Evolutionary conservation across 306 rosid genomes (phyloP), one percentile per base, ranked within the genome.

Genomic region (Vicia faba): DNA sequence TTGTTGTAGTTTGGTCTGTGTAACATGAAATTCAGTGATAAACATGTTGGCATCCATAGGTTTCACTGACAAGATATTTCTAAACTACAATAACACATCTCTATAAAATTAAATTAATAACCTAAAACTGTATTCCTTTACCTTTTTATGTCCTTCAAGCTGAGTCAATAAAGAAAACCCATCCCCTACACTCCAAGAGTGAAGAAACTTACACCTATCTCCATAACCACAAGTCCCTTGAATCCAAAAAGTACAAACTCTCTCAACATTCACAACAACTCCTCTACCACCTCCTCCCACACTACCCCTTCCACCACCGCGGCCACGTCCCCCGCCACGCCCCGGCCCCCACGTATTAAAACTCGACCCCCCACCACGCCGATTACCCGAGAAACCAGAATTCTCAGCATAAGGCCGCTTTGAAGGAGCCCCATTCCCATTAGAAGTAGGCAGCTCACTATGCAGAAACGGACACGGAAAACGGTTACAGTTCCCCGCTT

Each of bases 141-240:
- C 99, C 95, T 91, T 88, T 56, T 76, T 79, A 78, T 95, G 99
- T 57, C 96, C 99, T 33, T 95, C 99, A 26, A 95, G 97, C 85
- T 81, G 88, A 7, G 97, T 81, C 70, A 95, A 59, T 50, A 85
- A 61, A 38, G 91, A 75, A 71, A 95, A 91, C 2, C 92, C 81
- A 25, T 95, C 97, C n/a, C 99, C 99, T 41, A 69, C 33, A 68
- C 80, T 90, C 99, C 97, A 95, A 71, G 84, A 74, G 77, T 95
- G 99, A 75, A 90, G 83, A 65, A 2, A 90, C 75, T 84, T 86
- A 70, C 99, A 90, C 75, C 83, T 73, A 3, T 88, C 99, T 8
- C 99, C 97, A 39, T 43, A 90, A 28, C 51, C 50, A 79, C 99
- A 95, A 33, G 36, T 88, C 73, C 97, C 99, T 49, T 86, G 90